Evolutionary conservation across 2,329 filamentous ascomycete genomes (phyloP).

Genomic region (Chaetothyriales sp.): DNA sequence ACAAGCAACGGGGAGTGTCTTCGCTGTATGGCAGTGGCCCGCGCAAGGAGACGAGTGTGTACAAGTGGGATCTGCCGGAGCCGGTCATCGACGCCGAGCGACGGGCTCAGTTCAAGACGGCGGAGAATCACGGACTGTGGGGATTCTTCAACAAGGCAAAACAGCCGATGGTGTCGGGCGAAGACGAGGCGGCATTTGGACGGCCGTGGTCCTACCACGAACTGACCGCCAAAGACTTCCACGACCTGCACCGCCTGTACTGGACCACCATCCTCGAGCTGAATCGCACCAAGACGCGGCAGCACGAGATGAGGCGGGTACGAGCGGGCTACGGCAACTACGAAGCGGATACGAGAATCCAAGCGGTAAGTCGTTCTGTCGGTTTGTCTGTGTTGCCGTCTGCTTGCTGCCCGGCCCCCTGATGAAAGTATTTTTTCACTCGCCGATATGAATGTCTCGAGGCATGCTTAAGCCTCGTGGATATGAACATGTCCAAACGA

Average conservation of each 20-base stretch:
- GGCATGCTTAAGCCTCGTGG: slow-evolving; percentile 19
- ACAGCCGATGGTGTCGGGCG: slow-evolving; percentile 56
- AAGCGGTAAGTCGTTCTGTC: slow-evolving; percentile 42
- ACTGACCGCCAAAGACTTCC: slow-evolving; percentile 78
- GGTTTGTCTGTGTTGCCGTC: background rate
- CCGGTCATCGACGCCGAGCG: slow-evolving; percentile 45
- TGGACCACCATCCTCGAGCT: slow-evolving; percentile 87
- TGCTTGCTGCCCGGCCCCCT: slow-evolving; percentile 2
- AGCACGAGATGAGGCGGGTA: slow-evolving; percentile 52
- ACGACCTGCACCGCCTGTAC: slow-evolving; percentile 84
- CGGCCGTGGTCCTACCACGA: slow-evolving; percentile 76
- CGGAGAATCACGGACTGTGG: slow-evolving; percentile 77
- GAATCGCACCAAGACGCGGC: slow-evolving; percentile 74
- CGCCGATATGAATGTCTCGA: slow-evolving; percentile 21
- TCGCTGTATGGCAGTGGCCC: slow-evolving; percentile 65
- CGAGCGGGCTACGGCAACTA: slow-evolving; percentile 59
- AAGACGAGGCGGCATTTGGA: slow-evolving; percentile 59
- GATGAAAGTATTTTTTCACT: slow-evolving; percentile 21
- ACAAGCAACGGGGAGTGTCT: slow-evolving; percentile 67
- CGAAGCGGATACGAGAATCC: slow-evolving; percentile 52
- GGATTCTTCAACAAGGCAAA: slow-evolving; percentile 69
- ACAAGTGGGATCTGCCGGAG: slow-evolving; percentile 55
- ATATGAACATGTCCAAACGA: slow-evolving; percentile 10
- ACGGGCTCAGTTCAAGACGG: slow-evolving; percentile 38
- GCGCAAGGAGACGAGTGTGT: slow-evolving; percentile 59